These are phyloP conservation scores for Pyricularia sp. DNA, from an alignment of 2,329 filamentous ascomycete genomes.

Conservation along the genomic window DNA sequence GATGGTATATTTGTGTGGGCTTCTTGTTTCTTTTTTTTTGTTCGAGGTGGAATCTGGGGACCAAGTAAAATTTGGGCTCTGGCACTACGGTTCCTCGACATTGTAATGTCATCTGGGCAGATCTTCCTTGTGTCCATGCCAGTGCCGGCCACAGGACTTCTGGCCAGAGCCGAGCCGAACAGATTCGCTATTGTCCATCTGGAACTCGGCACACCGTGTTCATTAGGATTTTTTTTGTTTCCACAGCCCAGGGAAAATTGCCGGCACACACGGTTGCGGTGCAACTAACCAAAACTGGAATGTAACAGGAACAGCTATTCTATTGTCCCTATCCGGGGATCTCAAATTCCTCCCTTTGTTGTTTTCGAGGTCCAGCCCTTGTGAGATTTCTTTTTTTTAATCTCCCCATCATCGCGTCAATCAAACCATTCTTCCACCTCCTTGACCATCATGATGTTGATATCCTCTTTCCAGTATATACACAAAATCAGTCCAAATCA, in stretches of 20 bases:
- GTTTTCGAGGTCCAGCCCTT: not conserved
- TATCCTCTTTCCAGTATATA: too few relatives aligned
- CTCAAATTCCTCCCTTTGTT: not conserved
- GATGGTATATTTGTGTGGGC: not conserved
- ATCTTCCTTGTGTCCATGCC: not conserved
- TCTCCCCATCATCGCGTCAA: not conserved
- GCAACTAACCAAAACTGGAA: not conserved
- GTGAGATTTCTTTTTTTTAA: not conserved
- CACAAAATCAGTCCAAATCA: too few relatives aligned
- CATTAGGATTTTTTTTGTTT: not conserved
- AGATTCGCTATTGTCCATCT: not conserved
- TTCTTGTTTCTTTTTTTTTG: not conserved
- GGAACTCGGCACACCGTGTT: not conserved
- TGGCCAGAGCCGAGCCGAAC: not conserved
- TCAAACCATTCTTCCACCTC: not conserved
- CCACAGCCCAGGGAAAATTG: not conserved
- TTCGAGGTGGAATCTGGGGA: not conserved
- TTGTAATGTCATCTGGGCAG: not conserved
- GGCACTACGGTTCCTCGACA: not conserved
- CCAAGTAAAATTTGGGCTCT: too few relatives aligned
- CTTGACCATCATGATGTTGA: too few relatives aligned
- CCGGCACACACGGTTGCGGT: not conserved
- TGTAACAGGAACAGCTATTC: not conserved
- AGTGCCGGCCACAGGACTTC: not conserved
- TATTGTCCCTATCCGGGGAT: not conserved